Conservation (phyloP, 208 protist genomes). For the Acanthamoeba healyi region DNA sequence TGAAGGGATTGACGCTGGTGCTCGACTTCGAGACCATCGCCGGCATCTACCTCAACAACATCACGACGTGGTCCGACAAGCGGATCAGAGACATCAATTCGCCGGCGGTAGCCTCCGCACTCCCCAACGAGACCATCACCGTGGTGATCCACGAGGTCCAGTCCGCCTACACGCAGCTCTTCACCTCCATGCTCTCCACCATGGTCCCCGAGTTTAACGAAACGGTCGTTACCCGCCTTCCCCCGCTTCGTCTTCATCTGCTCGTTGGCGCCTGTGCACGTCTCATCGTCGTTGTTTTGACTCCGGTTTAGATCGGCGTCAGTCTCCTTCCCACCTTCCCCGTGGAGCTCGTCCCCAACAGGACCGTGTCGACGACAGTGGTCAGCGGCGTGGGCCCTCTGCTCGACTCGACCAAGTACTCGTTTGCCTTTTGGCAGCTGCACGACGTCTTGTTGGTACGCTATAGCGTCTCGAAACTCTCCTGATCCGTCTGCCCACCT, state of each 20-base stretch:
- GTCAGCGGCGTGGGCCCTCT: background rate
- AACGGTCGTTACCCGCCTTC: background rate
- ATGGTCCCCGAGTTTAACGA: background rate
- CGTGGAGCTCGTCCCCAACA: background rate
- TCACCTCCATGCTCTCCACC: constrained; percentile 12
- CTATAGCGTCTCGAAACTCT: too few species aligned
- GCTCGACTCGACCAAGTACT: background rate
- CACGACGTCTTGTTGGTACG: background rate
- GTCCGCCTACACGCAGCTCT: background rate
- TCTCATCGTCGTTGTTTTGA: too few species aligned
- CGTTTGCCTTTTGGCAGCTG: constrained; percentile 6
- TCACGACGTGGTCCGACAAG: background rate
- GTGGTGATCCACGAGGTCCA: background rate
- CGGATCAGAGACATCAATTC: background rate
- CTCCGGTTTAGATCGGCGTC: background rate
- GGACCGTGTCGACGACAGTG: background rate
- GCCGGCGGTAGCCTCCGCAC: background rate
- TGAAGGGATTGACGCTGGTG: background rate
- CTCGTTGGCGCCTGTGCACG: too few species aligned
- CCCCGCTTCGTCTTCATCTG: too few species aligned
- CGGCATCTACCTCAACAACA: constrained; percentile 10
- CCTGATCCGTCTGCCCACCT: too few species aligned
- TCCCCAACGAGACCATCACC: background rate
- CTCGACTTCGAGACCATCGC: background rate
- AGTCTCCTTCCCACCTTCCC: background rate